Conservation (phyloP, 2,329 filamentous ascomycete genomes). For the Ceratocystis diversiconidia region DNA sequence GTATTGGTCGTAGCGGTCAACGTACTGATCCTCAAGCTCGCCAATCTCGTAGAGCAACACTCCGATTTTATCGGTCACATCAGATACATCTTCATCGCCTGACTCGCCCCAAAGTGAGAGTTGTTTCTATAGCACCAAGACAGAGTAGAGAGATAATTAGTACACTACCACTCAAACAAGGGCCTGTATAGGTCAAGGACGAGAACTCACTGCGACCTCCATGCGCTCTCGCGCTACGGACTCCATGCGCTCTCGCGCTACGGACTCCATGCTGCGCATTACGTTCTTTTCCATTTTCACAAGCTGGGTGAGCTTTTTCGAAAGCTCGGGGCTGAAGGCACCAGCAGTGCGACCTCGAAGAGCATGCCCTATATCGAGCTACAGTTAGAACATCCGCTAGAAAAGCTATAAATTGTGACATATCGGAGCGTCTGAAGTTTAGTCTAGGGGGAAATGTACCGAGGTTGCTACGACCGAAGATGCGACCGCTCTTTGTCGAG, state of each 20-base stretch:
- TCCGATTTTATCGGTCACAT: slow-evolving; percentile 96
- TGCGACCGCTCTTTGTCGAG: slow-evolving; percentile 74
- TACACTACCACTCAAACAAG: background rate
- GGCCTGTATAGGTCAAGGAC: background rate
- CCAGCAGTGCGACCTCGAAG: slow-evolving; percentile 62
- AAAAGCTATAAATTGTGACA: background rate
- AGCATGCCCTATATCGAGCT: slow-evolving; percentile 38
- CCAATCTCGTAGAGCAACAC: slow-evolving; percentile 97
- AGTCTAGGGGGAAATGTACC: slow-evolving; percentile 45
- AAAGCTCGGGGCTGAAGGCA: slow-evolving; percentile 70
- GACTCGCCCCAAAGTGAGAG: slow-evolving; percentile 93
- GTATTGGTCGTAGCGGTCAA: slow-evolving; percentile 98
- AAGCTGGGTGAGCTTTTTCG: slow-evolving; percentile 93
- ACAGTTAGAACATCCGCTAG: slow-evolving; percentile 14
- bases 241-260: slow-evolving; percentile 88
- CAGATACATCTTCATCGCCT: slow-evolving; percentile 93
- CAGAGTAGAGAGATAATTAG: background rate
- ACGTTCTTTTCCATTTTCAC: slow-evolving; percentile 99
- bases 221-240: slow-evolving; percentile 89
- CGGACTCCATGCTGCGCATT: slow-evolving; percentile 94
- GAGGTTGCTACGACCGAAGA: slow-evolving; percentile 76
- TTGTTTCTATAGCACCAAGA: slow-evolving; percentile 59
- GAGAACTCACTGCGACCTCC: slow-evolving; percentile 76
- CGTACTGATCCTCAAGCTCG: slow-evolving; percentile 94
- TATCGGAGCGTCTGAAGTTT: background rate